Evolutionary conservation across 495 filamentous ascomycete genomes (phyloP).

Genomic region (Evernia prunastri): DNA sequence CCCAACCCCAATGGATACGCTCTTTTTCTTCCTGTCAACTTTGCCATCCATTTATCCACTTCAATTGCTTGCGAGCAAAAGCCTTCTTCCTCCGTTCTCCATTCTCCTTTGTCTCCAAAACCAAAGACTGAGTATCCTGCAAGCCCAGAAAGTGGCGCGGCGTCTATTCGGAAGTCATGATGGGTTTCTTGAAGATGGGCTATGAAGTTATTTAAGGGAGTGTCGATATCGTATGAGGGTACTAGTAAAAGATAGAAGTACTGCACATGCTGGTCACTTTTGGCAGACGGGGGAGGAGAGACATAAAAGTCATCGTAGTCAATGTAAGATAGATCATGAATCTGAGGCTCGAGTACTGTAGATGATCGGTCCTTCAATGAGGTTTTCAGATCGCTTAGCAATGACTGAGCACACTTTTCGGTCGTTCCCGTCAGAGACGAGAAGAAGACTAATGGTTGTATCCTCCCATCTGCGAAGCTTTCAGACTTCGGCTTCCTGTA

Average conservation of each 20-base stretch:
- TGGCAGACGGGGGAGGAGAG: slow-evolving; percentile 47
- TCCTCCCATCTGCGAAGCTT: slow-evolving; percentile 32
- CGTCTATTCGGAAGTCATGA: slow-evolving; percentile 92
- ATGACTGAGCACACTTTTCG: slow-evolving; percentile 54
- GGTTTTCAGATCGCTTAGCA: slow-evolving; percentile 46
- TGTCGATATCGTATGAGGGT: slow-evolving; percentile 90
- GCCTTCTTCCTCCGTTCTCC: slow-evolving; percentile 83
- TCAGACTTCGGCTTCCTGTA: slow-evolving; percentile 14
- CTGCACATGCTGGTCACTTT: slow-evolving; percentile 43
- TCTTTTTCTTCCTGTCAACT: slow-evolving; percentile 69
- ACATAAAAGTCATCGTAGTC: slow-evolving; percentile 92
- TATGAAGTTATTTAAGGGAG: slow-evolving; percentile 72
- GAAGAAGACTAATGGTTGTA: slow-evolving; percentile 81
- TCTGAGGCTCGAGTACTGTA: slow-evolving; percentile 50
- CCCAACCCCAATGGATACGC: slow-evolving; percentile 83
- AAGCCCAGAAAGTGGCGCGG: slow-evolving; percentile 66
- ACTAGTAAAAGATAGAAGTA: slow-evolving; percentile 78
- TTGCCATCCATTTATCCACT: slow-evolving; percentile 92
- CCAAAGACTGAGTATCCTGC: slow-evolving; percentile 91
- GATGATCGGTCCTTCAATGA: slow-evolving; percentile 32
- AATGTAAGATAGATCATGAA: slow-evolving; percentile 75
- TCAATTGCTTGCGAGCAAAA: slow-evolving; percentile 87
- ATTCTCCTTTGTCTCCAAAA: slow-evolving; percentile 82
- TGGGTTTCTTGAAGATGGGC: slow-evolving; percentile 84
- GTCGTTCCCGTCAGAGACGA: slow-evolving; percentile 79